Percentiles rank a stretch among this genome's conserved stretches.
Evolutionary conservation across 2,329 filamentous ascomycete genomes (phyloP).

Genomic region (Blastomyces percursus): DNA sequence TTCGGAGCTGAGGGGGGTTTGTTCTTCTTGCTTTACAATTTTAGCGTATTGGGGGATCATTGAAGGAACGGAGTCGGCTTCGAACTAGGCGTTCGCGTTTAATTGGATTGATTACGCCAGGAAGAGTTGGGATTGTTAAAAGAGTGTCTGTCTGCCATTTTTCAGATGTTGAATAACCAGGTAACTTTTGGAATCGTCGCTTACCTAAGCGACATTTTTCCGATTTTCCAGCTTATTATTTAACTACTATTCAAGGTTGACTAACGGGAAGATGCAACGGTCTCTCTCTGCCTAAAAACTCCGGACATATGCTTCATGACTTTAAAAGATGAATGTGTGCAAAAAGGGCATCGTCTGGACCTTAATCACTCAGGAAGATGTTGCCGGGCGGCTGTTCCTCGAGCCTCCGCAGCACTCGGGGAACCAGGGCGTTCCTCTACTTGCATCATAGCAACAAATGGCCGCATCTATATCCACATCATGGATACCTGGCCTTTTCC

Average conservation of each 20-base stretch:
- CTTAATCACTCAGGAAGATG: slow-evolving; percentile 15
- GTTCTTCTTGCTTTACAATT: slow-evolving; percentile 16
- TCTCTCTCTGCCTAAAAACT: background rate
- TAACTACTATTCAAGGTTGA: background rate
- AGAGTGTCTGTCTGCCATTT: background rate
- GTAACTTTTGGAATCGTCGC: slow-evolving; percentile 2
- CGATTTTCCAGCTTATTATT: background rate
- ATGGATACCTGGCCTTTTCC: background rate
- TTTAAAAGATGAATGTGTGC: slow-evolving; percentile 2
- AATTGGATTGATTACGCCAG: background rate
- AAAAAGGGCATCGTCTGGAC: slow-evolving; percentile 8
- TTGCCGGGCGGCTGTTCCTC: slow-evolving; percentile 6
- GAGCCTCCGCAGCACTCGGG: slow-evolving; percentile 7
- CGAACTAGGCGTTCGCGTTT: slow-evolving; percentile 12
- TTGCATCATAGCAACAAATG: background rate
- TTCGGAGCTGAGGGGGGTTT: background rate
- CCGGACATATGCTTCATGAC: background rate
- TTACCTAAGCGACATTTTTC: slow-evolving; percentile 24
- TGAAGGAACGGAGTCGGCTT: background rate
- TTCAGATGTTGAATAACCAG: slow-evolving; percentile 11
- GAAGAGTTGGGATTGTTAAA: slow-evolving; percentile 20
- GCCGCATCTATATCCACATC: background rate
- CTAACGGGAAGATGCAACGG: background rate
- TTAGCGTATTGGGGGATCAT: background rate
- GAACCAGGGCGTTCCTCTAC: background rate